Base-by-base conservation (phyloP, 192 early-diverging fungal species). In the Linnemannia exigua region DNA sequence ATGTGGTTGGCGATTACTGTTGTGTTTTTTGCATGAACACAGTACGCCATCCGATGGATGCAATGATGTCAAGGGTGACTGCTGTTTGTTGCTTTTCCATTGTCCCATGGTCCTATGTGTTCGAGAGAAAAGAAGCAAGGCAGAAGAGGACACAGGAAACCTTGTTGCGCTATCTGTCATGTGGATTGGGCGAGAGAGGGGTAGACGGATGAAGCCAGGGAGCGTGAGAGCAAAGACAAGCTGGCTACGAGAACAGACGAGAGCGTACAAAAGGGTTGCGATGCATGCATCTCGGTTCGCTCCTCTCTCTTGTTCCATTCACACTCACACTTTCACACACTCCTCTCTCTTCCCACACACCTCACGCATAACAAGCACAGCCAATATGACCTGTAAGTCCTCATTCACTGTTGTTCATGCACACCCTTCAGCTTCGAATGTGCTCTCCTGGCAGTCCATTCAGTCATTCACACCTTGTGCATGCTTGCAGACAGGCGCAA, bases 21-120 rank as follows among this genome's bases (percentile, higher is more conserved):
- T 14, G 20, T 31, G 11, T 61, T 61, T 61, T 61, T 61, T 61
- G 58, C 58, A 61, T 61, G 25, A 61, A 31, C 28, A 61, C 58
- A 61, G 58, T 61, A 61, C 58, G 58, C 41, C 41, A 25, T 14
- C 1, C 2, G 28, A 31, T 61, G 41, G 41, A 44, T 44, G 41
- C 58, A 12, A 61, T 61, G 58, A 61, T 61, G 58, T 61, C 58
- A 61, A 25, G 25, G 58, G n/a, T 61, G 58, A 61, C 58, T 61
- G 58, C 14, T 61, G 9, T 61, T 61, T n/a, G 52, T n/a, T 19
- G 19, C 51, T 8, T n/a, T 6, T 54, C 52, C 22, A n/a, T n/a
- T n/a, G 22, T 54, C 52, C 52, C 52, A 54, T 19, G 52, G 52
- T n/a, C 51, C 15, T 14, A 16, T 50, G 47, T 16, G 22, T 20